Percentiles rank a stretch among this genome's conserved stretches.
Evolutionary conservation across 257 asterid genomes (phyloP).

Genomic region (Nicotiana attenuata): DNA sequence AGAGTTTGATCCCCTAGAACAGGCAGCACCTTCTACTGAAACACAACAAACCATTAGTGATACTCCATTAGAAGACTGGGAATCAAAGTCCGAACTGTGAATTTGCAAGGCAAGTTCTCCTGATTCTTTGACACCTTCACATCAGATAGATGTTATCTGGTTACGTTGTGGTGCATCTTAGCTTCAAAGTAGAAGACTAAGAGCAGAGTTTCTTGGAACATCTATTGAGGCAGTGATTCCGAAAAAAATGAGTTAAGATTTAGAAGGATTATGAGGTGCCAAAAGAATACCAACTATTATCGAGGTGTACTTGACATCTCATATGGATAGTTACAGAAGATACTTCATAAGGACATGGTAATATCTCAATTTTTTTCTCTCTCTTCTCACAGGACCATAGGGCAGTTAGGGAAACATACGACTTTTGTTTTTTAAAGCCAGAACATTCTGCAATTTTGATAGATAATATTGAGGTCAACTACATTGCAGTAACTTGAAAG

Average conservation of each 20-base stretch:
- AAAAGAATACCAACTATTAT: neutral
- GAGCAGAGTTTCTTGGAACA: neutral
- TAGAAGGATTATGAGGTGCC: neutral
- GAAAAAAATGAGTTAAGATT: neutral
- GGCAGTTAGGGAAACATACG: neutral
- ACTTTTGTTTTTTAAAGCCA: neutral
- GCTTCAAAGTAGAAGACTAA: neutral
- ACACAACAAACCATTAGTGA: conserved; percentile 17
- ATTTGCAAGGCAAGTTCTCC: neutral
- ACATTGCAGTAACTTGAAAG: neutral
- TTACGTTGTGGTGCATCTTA: neutral
- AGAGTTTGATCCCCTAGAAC: conserved; percentile 45
- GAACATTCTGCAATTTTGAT: neutral
- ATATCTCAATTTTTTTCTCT: neutral
- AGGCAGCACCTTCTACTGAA: conserved; percentile 24
- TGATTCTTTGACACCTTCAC: neutral
- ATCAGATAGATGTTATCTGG: neutral
- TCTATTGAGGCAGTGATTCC: neutral
- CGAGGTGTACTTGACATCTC: neutral
- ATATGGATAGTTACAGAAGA: neutral
- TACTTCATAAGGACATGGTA: neutral
- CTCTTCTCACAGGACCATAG: neutral
- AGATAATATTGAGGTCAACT: neutral
- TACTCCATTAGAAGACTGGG: conserved; percentile 41
- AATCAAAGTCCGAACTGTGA: conserved; percentile 79